Base-by-base conservation (phyloP, 2,329 filamentous ascomycete genomes). In the Coniella vitis region DNA sequence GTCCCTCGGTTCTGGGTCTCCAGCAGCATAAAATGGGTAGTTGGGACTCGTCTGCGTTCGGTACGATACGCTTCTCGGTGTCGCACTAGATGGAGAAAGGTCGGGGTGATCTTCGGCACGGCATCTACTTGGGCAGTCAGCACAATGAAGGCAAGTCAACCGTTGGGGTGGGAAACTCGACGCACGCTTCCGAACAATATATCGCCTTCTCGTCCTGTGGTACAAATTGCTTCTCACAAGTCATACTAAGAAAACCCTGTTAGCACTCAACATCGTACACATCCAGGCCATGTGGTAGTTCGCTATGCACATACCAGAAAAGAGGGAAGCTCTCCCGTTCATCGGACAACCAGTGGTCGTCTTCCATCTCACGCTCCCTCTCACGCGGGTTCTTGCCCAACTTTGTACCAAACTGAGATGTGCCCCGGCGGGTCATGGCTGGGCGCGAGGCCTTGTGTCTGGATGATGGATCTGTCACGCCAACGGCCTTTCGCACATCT, bases 201-300 rank as follows among this genome's bases (percentile, higher is more conserved):
- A 83, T 63, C 53, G 72, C 70, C 54, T 70, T 75, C 57, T 78
- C 78, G 59, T 79, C 75, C 36, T 73, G 69, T 43, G 78, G 73
- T 20, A 80, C 64, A 61, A 83, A 83, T 65, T 83, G 79, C 66
- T 83, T 83, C 62, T 83, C 80, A 63, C 80, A 84, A 9, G 73
- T 76, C 79, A 83, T 83, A 65, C 80, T 84, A n/a, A n/a, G n/a
- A n/a, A n/a, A n/a, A n/a, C n/a, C n/a, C n/a, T n/a, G n/a, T n/a
- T n/a, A n/a, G n/a, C n/a, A n/a, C n/a, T n/a, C n/a, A n/a, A n/a
- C n/a, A n/a, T n/a, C n/a, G n/a, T n/a, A n/a, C n/a, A n/a, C n/a
- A n/a, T n/a, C n/a, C n/a, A n/a, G n/a, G 25, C 25, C 25, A 29
- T 10, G 25, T 5, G 25, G 25, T 29, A 10, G 25, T 7, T 32